These are phyloP conservation scores for Xylariaceae sp. DNA, from an alignment of 2,329 filamentous ascomycete genomes.

Conservation along the genomic window DNA sequence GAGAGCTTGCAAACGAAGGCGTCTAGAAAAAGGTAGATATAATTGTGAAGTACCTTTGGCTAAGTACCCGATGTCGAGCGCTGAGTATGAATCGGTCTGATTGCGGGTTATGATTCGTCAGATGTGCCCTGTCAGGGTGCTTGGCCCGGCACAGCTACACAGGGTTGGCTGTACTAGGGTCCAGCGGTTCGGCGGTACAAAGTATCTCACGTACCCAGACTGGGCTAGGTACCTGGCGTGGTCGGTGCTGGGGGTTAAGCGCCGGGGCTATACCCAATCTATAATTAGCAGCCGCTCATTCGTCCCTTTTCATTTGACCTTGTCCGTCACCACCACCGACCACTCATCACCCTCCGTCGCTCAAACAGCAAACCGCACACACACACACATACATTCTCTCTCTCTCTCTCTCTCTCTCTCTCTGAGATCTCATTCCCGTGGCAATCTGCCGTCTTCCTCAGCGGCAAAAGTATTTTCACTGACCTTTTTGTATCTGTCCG, in stretches of 20 bases:
- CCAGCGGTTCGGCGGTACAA: constrained; percentile 13
- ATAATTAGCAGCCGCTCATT: constrained; percentile 42
- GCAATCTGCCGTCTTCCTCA: neutral
- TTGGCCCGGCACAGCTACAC: constrained; percentile 11
- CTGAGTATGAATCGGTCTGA: too few species aligned
- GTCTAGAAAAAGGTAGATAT: too few species aligned
- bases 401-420: neutral
- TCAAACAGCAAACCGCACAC: neutral
- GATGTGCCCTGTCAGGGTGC: constrained; percentile 15
- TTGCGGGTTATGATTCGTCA: constrained; percentile 30
- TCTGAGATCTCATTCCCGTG: too few species aligned
- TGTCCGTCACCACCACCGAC: constrained; percentile 24
- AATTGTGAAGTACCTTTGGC: too few species aligned
- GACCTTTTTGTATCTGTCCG: too few species aligned
- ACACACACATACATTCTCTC: neutral
- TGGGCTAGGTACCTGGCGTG: neutral
- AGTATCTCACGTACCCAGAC: too few species aligned
- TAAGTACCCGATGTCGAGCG: too few species aligned
- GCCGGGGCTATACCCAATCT: constrained; percentile 38
- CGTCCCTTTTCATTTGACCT: constrained; percentile 29
- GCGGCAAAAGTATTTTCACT: too few species aligned
- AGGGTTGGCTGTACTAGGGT: constrained; percentile 11
- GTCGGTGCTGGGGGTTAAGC: constrained; percentile 32
- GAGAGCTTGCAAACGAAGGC: too few species aligned
- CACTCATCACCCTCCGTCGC: constrained; percentile 5